Evolutionary conservation across 805 yeast genomes (phyloP).

Genomic region (Ogataea polymorpha): DNA sequence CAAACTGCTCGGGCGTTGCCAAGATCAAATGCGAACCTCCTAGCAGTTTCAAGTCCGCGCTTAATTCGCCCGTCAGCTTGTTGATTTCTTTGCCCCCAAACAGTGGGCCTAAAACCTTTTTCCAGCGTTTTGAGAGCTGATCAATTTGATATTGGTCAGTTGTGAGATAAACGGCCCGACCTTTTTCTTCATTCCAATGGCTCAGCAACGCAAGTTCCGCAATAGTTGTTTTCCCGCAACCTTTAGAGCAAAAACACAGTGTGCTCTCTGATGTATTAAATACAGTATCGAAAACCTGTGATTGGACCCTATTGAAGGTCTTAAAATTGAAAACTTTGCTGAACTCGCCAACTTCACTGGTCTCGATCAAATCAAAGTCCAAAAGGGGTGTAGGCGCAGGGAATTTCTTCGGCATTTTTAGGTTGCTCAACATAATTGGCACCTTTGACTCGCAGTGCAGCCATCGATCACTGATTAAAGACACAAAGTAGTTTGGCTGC

Average conservation of each 20-base stretch:
- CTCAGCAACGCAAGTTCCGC: conserved; percentile 72
- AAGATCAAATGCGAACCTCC: conserved; percentile 64
- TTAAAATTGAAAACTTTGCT: conserved; percentile 43
- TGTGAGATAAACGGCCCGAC: conserved; percentile 69
- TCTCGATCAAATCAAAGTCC: conserved; percentile 50
- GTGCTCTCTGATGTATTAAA: conserved; percentile 52
- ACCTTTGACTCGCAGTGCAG: conserved; percentile 63
- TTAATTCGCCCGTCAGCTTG: conserved; percentile 56
- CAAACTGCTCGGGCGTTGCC: conserved; percentile 80
- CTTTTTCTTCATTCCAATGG: conserved; percentile 68
- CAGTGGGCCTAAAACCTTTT: conserved; percentile 39
- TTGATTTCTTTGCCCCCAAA: conserved; percentile 57
- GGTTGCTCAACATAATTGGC: conserved; percentile 53
- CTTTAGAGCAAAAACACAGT: conserved; percentile 70
- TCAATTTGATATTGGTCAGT: conserved; percentile 61
- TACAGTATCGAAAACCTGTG: conserved; percentile 62
- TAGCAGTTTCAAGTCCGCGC: conserved; percentile 52
- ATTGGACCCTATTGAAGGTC: conserved; percentile 68
- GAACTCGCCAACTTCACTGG: conserved; percentile 50
- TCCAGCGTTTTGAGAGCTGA: conserved; percentile 49
- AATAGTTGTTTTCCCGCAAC: conserved; percentile 68
- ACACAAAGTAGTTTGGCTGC: conserved; percentile 70
- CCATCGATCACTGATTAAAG: conserved; percentile 82
- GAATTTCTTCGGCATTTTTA: conserved; percentile 60
- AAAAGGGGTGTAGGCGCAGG: conserved; percentile 59